A percentile compares a stretch with the other conserved stretches of the same genome.
Conservation (phyloP, 257 asterid genomes). For the Solanum ossicruentum region DNA sequence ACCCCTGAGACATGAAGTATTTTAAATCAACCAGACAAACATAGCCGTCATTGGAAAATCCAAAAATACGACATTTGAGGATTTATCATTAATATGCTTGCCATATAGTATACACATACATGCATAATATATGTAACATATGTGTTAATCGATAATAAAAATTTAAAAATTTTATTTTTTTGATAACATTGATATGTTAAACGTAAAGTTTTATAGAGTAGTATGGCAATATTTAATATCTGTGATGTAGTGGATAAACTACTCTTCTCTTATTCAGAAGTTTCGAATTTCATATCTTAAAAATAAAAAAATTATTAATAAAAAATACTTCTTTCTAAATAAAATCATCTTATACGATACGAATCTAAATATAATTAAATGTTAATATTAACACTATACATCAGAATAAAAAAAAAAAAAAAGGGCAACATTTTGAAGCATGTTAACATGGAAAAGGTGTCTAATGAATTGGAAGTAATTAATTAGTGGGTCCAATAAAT, state of each 20-base stretch:
- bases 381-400: too few relatives aligned
- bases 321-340: too few relatives aligned
- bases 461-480: not conserved
- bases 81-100: not conserved
- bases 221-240: not conserved
- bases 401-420: too few relatives aligned
- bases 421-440: not conserved
- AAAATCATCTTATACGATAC: too few relatives aligned
- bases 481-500: not conserved
- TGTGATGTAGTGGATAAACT: rapidly evolving
- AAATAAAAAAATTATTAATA: too few relatives aligned
- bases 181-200: not conserved
- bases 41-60: too few relatives aligned
- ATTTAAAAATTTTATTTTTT: not conserved
- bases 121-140: not conserved
- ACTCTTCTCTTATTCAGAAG: rapidly evolving
- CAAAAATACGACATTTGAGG: not conserved
- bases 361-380: too few relatives aligned
- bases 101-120: not conserved
- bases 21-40: not conserved
- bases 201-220: not conserved
- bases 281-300: too few relatives aligned
- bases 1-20: not conserved
- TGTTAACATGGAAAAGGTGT: not conserved
- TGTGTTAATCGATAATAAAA: not conserved